Base-by-base conservation (phyloP, 2,329 filamentous ascomycete species). In the Hypoxylon sp. region DNA sequence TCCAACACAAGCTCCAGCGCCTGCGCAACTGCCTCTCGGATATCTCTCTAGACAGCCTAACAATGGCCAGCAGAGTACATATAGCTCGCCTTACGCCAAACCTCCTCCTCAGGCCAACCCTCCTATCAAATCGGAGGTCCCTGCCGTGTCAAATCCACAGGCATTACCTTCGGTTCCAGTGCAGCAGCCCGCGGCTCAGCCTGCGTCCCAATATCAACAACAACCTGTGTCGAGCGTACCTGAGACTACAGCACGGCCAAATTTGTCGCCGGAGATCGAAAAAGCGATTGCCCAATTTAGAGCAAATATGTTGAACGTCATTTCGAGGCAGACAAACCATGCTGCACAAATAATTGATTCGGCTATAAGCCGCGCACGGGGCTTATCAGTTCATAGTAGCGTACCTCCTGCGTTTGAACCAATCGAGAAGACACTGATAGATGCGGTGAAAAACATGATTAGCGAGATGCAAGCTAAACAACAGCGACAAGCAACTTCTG, bases 51-150 rank as follows among this genome's bases (percentile, higher is more conserved):
- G 73, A 33, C 76, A 74, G 44, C 57, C 74, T 19, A 72, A 58
- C 31, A 67, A 65, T 17, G 37, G 70, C n/a, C 76, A 78, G 44
- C 76, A 76, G 64, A 75, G 73, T 58, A 77, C 76, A 1, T 79
- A 78, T 63, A 78, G 72, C 51, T 78, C 77, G 29, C 77, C 75
- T 22, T 79, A 79, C 52, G 75, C 76, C 10, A 74, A 77, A 59
- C 76, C 77, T 14, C 71, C 77, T 9, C 73, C 75, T 13, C 70
- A 66, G 33, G 35, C 71, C 14, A 76, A 72, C 48, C 59, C 71
- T 14, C 68, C 71, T 3, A 58, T 73, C 63, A 77, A 78, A 59
- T 42, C 71, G 19, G 76, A 76, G 42, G 63, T 57, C 14, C 58
- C 58, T 31, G 39, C 58, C 9, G 31, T 65, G 11, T 47, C 70